Conservation (phyloP, 306 rosid species). For the Pachyrhizus erosus region DNA sequence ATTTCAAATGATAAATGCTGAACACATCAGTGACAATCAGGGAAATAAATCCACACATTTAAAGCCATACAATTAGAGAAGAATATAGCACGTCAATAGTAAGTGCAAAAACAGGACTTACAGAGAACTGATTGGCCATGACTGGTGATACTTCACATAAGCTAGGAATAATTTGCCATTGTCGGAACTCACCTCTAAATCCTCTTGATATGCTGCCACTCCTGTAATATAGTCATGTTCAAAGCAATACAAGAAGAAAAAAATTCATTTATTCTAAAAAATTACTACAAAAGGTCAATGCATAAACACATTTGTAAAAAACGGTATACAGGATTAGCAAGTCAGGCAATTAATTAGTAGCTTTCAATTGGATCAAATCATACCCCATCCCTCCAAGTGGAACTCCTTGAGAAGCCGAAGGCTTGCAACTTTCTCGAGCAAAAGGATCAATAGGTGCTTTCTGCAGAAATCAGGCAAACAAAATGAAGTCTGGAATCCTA, state of each 20-base stretch:
- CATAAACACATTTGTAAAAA: conserved; percentile 19
- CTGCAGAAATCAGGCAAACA: conserved; percentile 58
- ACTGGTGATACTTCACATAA: conserved; percentile 86
- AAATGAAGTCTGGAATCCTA: conserved; percentile 39
- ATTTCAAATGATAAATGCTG: conserved; percentile 8
- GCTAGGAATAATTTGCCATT: conserved; percentile 96
- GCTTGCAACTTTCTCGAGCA: conserved; percentile 92
- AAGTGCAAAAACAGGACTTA: conserved; percentile 50
- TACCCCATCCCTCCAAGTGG: conserved; percentile 99
- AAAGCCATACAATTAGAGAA: conserved; percentile 32
- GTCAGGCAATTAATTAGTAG: conserved; percentile 30
- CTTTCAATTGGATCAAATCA: conserved; percentile 40
- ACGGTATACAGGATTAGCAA: conserved; percentile 31
- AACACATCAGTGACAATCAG: conserved; percentile 1
- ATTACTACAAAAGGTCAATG: background rate
- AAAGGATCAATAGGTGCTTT: conserved; percentile 99
- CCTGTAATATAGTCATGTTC: conserved; percentile 53
- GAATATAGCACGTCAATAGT: conserved; percentile 35
- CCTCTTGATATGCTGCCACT: conserved; percentile 99
- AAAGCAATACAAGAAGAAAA: conserved; percentile 42
- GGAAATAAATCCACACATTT: conserved; percentile 17
- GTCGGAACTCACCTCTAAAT: conserved; percentile 97
- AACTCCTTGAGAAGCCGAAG: conserved; percentile 98
- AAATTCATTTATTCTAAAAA: background rate
- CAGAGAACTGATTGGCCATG: conserved; percentile 99